Evolutionary conservation across 306 rosid species (phyloP), one percentile per base, ranked within the genome.

Genomic region (Malus fusca): DNA sequence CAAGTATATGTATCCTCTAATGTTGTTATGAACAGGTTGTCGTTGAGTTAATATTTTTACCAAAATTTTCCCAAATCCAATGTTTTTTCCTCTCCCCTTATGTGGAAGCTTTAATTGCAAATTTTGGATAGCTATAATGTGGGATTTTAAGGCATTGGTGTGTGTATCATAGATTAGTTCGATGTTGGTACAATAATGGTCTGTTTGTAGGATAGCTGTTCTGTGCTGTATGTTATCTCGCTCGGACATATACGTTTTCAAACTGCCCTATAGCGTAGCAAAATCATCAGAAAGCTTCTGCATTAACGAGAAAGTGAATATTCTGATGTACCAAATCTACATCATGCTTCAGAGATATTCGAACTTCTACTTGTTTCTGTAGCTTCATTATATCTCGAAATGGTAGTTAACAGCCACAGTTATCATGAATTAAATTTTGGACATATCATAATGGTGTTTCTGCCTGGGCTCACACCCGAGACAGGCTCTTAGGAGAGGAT

Each of bases 21-120:
- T 69, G 64, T n/a, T 64, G 44, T 80, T 67, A 51, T 48, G 68
- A 64, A 31, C 73, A 23, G 35, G 68, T 46, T 53, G 28, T 28
- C n/a, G 18, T 53, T 28, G 11, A 26, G 60, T 46, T 25, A 23
- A 11, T 76, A 59, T 37, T 66, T 65, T 19, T 30, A 42, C 55
- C 37, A 25, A 44, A 79, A 68, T 56, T 46, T 68, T 61, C 26
- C 17, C 22, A 12, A 4, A 67, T 14, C 11, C 40, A 23, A 2
- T 26, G 23, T 52, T 18, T 25, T 28, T 13, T 2, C 8, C 3
- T 18, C 18, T 25, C 7, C 8, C 5, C 22, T 4, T 35, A 10
- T 21, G 26, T 33, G 40, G 17, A 64, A 66, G 69, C 69, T 66
- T 21, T 66, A 66, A 35, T 64, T 31, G 11, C 8, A 66, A 35